Conservation (phyloP, 805 yeast genomes). For the Komagataella phaffii region DNA sequence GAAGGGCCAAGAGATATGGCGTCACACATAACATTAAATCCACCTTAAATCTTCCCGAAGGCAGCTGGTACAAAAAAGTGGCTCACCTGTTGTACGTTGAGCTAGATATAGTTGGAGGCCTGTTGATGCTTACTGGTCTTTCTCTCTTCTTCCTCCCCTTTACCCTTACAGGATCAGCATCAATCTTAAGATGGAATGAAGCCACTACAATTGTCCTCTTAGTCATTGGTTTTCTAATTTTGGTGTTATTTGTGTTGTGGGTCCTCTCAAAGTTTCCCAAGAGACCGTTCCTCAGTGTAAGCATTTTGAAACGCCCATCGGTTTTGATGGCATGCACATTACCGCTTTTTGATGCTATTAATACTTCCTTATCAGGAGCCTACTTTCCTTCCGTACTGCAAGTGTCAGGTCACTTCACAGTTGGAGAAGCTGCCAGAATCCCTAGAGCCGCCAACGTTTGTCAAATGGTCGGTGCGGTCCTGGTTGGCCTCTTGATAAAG, state of each 20-base stretch:
- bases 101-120: neutral
- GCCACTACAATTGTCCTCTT: neutral
- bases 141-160: neutral
- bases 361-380: neutral
- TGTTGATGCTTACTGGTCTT: neutral
- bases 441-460: neutral
- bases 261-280: neutral
- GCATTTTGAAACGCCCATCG: neutral
- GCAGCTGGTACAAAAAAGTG: neutral
- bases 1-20: constrained; percentile 16
- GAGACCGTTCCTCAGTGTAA: neutral
- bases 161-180: neutral
- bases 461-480: neutral
- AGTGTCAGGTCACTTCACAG: neutral
- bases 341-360: neutral
- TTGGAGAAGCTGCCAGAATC: neutral
- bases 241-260: neutral
- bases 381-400: neutral
- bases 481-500: neutral
- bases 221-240: neutral
- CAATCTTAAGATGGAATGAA: neutral
- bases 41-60: neutral
- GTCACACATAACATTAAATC: neutral
- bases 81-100: constrained; percentile 2
- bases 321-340: neutral